A percentile compares a stretch with the other conserved stretches of the same genome.
phyloP scores from a whole-genome alignment of 176 grass and related monocot genomes.

The Rhynchospora tenuis region DNA sequence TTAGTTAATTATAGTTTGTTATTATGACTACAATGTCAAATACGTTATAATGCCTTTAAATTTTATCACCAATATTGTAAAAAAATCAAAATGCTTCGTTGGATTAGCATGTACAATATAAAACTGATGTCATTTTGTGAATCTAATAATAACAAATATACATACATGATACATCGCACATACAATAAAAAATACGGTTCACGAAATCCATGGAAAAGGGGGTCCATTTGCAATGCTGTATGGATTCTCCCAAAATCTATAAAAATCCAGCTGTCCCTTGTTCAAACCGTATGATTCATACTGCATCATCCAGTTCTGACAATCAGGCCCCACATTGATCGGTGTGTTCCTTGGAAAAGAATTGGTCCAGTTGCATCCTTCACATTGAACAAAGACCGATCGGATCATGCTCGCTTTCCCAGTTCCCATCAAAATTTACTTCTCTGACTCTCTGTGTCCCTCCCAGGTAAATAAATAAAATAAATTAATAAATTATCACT shows the following conservation, averaged over 20 bases:
- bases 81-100: too few relatives aligned
- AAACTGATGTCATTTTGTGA: too few relatives aligned
- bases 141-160: too few relatives aligned
- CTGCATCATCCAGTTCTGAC: background rate
- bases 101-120: too few relatives aligned
- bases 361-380: background rate
- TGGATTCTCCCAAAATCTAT: background rate
- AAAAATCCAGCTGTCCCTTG: background rate
- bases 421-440: constrained; percentile 22
- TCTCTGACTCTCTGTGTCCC: background rate
- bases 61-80: too few relatives aligned
- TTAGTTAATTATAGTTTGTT: too few relatives aligned
- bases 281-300: background rate
- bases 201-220: background rate
- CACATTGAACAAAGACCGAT: background rate
- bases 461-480: background rate
- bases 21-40: too few relatives aligned
- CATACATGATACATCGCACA: background rate
- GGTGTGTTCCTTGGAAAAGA: background rate
- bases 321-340: background rate
- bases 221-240: background rate
- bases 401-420: background rate
- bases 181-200: background rate
- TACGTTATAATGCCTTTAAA: too few relatives aligned
- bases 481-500: background rate